Base-by-base conservation (phyloP, 805 yeast species). In the Candida coquimbonensis region DNA sequence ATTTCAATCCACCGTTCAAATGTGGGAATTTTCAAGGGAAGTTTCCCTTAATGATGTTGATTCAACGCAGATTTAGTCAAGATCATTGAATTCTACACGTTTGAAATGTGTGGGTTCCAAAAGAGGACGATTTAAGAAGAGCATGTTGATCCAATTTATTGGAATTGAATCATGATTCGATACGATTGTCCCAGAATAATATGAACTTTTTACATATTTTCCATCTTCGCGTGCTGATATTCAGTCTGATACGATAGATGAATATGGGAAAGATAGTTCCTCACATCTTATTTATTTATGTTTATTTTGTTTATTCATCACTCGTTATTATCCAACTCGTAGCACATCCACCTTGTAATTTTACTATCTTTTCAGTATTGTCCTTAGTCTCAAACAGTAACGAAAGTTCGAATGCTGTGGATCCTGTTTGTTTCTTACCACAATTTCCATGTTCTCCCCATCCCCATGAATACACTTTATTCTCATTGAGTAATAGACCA, bases 391-490 rank as follows among this genome's bases (percentile, higher is more conserved):
- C 46, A 45, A 73, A 73, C 19, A 72, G 48, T 62, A 64, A 48
- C 63, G 70, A 3, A 71, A 67, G 39, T 4, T 42, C 43, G 66
- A 74, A 40, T 43, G 65, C 34, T 47, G 61, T 40, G 11, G 53
- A 47, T 12, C 48, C 52, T 2, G 27, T 41, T 11, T 27, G 42
- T 7, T 48, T 39, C 4, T 52, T 42, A 0, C 96, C 96, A 65
- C 98, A 91, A 60, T 91, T 91, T 0, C 99, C 99, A 63, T 91
- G 99, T 58, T 93, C 98, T 13, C 96, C 97, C 99, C 99, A 91
- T 0, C 99, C 99, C 98, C 98, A 93, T 2, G 90, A 74, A 45
- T 58, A 67, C 0, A 89, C 81, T 9, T 46, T 42, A 36, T 62
- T 43, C 13, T 38, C 48, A 3, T 37, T 39, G 3, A 54, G 43